Evolutionary conservation across 805 yeast species (phyloP), one percentile per base, ranked within the genome.

Genomic region (Kluyveromyces nonfermentans): DNA sequence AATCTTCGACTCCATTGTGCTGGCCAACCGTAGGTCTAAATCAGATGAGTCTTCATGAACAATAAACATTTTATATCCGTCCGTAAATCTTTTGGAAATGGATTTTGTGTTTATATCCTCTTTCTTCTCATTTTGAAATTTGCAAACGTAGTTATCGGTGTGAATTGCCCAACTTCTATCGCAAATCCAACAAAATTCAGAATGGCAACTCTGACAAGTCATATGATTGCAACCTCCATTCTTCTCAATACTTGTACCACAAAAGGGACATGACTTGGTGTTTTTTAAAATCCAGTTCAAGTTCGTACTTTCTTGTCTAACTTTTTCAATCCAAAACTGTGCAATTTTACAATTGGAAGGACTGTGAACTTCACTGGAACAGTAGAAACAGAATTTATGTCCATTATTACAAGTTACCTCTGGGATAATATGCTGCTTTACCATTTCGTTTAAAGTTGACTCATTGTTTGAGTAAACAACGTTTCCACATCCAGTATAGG

Each of bases 161-260:
- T 38, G 41, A 7, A 38, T 30, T 0, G 59, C 55, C 98, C 98
- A 90, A 30, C 69, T 74, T 3, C 80, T 80, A 48, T 77, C 60
- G 63, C 98, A 93, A 33, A 89, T 78, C 98, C 98, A 93, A 63
- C 98, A 93, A 58, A 88, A 93, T 59, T 89, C 85, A 59, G 76
- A 64, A 10, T 61, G 57, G 62, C 98, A 93, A 46, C 78, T 80
- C 3, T 75, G 69, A 62, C 98, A 93, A 1, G 79, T 74, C 96
- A 93, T 90, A 64, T 93, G 98, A 63, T 90, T 90, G 65, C 98
- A 93, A 0, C 98, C 98, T 18, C 97, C 97, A 58, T 84, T 84
- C 55, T 90, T 88, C 59, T 93, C 97, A 49, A 90, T 93, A 22
- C 78, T 69, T 1, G 87, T 68, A 8, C 68, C 67, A 67, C 98